phyloP scores from a whole-genome alignment of 345 rosid genomes.

The Turnera subulata region DNA sequence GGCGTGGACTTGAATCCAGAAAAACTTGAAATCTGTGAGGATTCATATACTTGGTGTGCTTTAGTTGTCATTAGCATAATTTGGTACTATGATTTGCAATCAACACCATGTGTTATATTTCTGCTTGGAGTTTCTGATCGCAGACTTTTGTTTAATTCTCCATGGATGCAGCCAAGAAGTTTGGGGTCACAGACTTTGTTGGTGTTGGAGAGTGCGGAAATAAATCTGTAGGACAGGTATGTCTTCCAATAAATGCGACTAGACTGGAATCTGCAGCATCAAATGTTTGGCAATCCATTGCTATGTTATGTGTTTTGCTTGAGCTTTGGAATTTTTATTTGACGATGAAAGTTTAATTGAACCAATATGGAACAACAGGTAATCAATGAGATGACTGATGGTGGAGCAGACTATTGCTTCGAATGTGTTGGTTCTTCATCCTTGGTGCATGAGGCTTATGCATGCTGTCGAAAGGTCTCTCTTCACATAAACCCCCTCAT shows the following conservation, averaged over 20 bases:
- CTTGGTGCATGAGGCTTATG: slow-evolving; percentile 61
- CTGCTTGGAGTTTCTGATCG: background rate
- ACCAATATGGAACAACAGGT: no score
- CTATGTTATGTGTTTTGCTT: no score
- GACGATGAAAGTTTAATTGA: no score
- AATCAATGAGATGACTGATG: slow-evolving; percentile 66
- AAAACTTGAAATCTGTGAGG: slow-evolving; percentile 65
- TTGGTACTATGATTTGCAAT: no score
- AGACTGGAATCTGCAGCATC: no score
- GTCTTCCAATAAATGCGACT: background rate
- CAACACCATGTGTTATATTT: background rate
- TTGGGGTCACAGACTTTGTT: slow-evolving; percentile 76
- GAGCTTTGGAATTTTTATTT: no score
- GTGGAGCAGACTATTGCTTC: slow-evolving; percentile 81
- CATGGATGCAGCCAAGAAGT: slow-evolving; percentile 44
- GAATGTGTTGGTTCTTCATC: slow-evolving; percentile 66
- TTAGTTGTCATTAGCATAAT: background rate
- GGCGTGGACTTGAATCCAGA: slow-evolving; percentile 65
- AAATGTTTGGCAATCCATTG: no score
- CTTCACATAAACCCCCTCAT: background rate
- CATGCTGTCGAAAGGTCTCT: slow-evolving; percentile 61
- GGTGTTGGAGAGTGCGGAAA: slow-evolving; percentile 40
- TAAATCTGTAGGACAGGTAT: slow-evolving; percentile 62
- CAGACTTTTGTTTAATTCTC: background rate
- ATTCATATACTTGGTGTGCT: background rate